Evolutionary conservation across 805 yeast genomes (phyloP), one percentile per base, ranked within the genome.

Genomic region (Saccharomycodes ludwigii): DNA sequence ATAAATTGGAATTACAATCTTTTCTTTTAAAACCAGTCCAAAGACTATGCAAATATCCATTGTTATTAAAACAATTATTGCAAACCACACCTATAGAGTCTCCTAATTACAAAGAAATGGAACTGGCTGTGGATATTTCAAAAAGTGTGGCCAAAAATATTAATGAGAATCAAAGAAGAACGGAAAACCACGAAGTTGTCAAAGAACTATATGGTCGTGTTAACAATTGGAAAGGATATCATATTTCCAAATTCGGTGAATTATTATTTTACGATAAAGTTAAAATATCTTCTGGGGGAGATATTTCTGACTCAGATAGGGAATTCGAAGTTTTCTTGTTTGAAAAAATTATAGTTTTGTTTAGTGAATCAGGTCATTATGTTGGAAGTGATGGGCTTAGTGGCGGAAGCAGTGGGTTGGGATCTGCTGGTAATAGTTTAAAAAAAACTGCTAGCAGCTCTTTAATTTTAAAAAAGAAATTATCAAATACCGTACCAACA

Each of bases 11-110:
- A 54, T 64, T 91, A 33, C 97, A 82, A 50, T 76, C 88, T 31
- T 82, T 82, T 54, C 65, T 91, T 25, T 72, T 91, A 44, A 91
- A 88, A 53, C 99, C 99, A 0, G 83, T 91, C 23, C 99, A 91
- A 61, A 70, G 99, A 40, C 66, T 91, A n/a, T 83, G 95, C 65
- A 83, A 86, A 52, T 91, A 91, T 54, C 98, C 97, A 2, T 59
- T 91, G 31, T 63, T 91, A 30, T 58, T 91, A 32, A 73, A 70
- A 44, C 91, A 83, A 48, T 63, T 91, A 32, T 52, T 82, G 31
- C 84, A 83, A 50, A 52, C 64, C 30, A 70, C 84, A 8, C 77
- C 73, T 22, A 50, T 52, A 10, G 50, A 56, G 12, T 62, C 67
- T 61, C 68, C 71, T 6, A 61, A 61, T 37, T 73, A 71, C 45